Conservation (phyloP, 129 eudicot genomes). For the Pseudognaphalium luteoalbum region DNA sequence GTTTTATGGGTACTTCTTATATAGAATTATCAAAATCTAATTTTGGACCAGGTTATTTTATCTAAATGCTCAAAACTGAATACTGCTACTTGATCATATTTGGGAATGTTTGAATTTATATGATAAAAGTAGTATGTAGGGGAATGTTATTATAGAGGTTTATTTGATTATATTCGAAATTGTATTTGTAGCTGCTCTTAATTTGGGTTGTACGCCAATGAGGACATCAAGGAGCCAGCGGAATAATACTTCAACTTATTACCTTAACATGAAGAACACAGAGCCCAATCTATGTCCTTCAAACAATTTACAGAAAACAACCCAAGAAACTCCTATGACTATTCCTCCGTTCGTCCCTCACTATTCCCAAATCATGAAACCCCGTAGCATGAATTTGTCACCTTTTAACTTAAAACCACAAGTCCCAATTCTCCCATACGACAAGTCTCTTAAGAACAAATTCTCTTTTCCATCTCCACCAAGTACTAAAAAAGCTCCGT, state of each 20-base stretch:
- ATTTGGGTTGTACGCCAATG: constrained; percentile 81
- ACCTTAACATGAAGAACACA: constrained; percentile 49
- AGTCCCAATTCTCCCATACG: constrained; percentile 27
- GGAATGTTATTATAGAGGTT: not conserved
- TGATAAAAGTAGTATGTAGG: not conserved
- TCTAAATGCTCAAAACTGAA: not conserved
- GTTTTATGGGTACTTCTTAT: not conserved
- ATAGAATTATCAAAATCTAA: not conserved
- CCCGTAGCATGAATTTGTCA: constrained; percentile 32
- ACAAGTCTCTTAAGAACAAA: constrained; percentile 25
- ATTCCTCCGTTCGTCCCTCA: constrained; percentile 33
- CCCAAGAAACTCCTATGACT: constrained; percentile 31
- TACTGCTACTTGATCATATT: not conserved
- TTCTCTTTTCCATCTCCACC: constrained; percentile 25
- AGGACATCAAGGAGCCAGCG: constrained; percentile 89
- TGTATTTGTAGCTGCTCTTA: constrained; percentile 71
- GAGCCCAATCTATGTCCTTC: constrained; percentile 40
- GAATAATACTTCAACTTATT: constrained; percentile 57
- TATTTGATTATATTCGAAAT: constrained; percentile 9
- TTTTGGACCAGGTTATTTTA: not conserved
- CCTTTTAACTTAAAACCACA: constrained; percentile 29
- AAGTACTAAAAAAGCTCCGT: constrained; percentile 29
- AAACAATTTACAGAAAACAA: constrained; percentile 29
- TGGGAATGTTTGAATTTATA: not conserved
- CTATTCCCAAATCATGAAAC: constrained; percentile 35